Percentiles rank a stretch among this genome's conserved stretches.
Evolutionary conservation across 352 stramenopile genomes (phyloP).

Genomic region (Phytopythium oedochilum): DNA sequence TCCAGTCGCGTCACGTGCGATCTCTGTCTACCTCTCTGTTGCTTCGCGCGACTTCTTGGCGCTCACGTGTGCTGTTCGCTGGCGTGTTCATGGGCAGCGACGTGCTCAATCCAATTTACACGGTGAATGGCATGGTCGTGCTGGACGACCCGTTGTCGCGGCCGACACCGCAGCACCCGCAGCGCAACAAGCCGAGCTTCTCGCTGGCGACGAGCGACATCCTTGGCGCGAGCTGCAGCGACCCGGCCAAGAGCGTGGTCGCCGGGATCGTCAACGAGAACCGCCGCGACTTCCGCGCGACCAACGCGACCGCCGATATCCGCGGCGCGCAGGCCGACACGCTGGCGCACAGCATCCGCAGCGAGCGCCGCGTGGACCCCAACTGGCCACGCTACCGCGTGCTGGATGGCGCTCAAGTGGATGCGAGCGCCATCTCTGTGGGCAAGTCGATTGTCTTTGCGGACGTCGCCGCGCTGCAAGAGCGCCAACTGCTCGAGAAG

Average conservation of each 20-base stretch:
- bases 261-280: constrained; percentile 53
- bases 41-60: background rate
- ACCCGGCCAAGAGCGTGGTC: constrained; percentile 48
- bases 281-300: constrained; percentile 50
- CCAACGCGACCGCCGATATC: constrained; percentile 64
- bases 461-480: constrained; percentile 41
- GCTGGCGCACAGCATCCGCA: constrained; percentile 61
- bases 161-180: constrained; percentile 35
- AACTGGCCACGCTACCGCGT: constrained; percentile 56
- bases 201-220: constrained; percentile 62
- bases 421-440: constrained; percentile 59
- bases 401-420: constrained; percentile 52
- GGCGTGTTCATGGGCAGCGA: constrained; percentile 24
- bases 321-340: constrained; percentile 58
- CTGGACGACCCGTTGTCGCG: constrained; percentile 47
- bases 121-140: constrained; percentile 54
- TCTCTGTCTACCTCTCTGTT: background rate
- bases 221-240: constrained; percentile 40
- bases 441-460: constrained; percentile 72
- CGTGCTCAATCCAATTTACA: constrained; percentile 72
- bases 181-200: constrained; percentile 48
- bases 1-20: constrained; percentile 68
- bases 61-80: background rate
- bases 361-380: constrained; percentile 56
- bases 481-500: constrained; percentile 15